phyloP scores from a whole-genome alignment of 306 rosid species.

The Mimosa pudica region DNA sequence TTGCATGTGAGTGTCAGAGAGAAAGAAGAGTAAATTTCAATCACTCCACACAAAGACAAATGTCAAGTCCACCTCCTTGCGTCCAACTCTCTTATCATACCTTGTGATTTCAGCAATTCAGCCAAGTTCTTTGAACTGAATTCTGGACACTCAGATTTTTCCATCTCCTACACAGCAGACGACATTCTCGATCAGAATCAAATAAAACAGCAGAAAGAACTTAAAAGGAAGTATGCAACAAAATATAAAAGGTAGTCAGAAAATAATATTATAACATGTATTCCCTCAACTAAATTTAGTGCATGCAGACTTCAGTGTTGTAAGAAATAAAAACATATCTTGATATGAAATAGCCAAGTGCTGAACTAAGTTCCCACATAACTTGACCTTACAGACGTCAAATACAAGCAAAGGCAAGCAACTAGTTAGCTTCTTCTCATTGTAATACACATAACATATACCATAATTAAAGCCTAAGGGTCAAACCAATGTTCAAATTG shows the following conservation, averaged over 20 bases:
- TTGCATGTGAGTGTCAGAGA: not conserved
- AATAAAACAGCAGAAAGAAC: slow-evolving; percentile 28
- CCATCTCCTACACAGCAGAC: slow-evolving; percentile 77
- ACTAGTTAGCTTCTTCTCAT: not conserved
- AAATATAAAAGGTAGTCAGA: slow-evolving; percentile 12
- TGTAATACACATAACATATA: not conserved
- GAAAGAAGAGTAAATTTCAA: slow-evolving; percentile 1
- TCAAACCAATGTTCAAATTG: not conserved
- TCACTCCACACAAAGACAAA: not conserved
- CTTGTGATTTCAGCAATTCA: slow-evolving; percentile 77
- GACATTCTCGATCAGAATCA: slow-evolving; percentile 30
- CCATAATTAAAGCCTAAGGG: slow-evolving; percentile 1
- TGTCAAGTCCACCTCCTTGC: slow-evolving; percentile 34
- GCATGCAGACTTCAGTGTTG: slow-evolving; percentile 9
- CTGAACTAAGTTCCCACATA: not conserved
- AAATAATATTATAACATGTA: slow-evolving; percentile 10
- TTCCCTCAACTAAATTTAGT: slow-evolving; percentile 13
- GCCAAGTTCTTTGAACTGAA: slow-evolving; percentile 64
- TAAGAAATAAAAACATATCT: not conserved
- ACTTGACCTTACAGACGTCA: not conserved
- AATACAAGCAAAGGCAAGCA: not conserved
- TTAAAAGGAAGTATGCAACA: slow-evolving; percentile 4
- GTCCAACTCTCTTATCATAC: slow-evolving; percentile 48
- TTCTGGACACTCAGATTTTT: slow-evolving; percentile 61
- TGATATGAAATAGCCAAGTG: not conserved